These are phyloP conservation scores for Gnetum montanum DNA, from an alignment of 75 land plant genomes.

Conservation along the genomic window DNA sequence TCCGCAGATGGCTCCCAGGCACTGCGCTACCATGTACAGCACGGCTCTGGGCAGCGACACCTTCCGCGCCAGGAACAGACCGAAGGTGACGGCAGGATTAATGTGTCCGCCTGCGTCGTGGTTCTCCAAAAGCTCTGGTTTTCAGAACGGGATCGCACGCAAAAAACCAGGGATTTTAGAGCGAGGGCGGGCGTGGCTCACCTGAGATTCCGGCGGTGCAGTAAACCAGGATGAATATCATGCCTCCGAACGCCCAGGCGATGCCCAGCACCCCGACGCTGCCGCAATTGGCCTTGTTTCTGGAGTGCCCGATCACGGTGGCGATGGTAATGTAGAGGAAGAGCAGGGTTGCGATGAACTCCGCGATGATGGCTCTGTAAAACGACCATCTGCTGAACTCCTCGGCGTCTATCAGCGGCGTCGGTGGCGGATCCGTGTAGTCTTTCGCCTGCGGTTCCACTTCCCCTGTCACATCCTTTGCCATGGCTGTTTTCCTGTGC, in stretches of 20 bases:
- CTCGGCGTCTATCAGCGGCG: conserved; percentile 28
- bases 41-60: conserved; percentile 31
- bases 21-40: conserved; percentile 37
- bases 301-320: conserved; percentile 46
- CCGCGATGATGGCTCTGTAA: conserved; percentile 66
- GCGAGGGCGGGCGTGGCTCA: no score
- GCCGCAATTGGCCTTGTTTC: conserved; percentile 16
- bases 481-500: background rate
- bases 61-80: conserved; percentile 31
- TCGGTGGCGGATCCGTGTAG: conserved; percentile 55
- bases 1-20: conserved; percentile 40
- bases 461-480: background rate
- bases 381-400: conserved; percentile 63
- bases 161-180: no score
- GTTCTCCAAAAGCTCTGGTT: no score
- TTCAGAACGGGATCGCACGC: background rate
- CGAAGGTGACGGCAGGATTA: conserved; percentile 39
- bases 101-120: conserved; percentile 31
- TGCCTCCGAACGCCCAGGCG: conserved; percentile 67
- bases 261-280: conserved; percentile 65
- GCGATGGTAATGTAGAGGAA: conserved; percentile 62
- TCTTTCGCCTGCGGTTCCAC: conserved; percentile 22
- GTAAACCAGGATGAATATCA: conserved; percentile 35
- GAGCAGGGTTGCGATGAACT: conserved; percentile 67
- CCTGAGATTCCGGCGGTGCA: conserved; percentile 42